Evolutionary conservation across 768 basidiomycete species (phyloP).

Genomic region (Mycena galopus): DNA sequence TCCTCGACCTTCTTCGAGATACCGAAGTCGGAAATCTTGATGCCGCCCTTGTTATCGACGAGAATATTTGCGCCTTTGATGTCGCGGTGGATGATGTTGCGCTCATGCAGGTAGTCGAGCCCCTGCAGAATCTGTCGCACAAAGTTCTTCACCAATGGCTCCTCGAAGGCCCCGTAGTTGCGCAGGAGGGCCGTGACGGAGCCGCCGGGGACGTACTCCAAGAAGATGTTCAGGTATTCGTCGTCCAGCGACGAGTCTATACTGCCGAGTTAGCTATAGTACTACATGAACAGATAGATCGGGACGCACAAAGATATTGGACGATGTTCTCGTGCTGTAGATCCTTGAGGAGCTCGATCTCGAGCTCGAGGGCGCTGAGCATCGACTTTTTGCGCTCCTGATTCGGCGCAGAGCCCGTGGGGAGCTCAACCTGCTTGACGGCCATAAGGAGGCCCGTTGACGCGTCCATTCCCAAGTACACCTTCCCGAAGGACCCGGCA

Average conservation of each 20-base stretch:
- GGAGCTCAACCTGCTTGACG: constrained; percentile 96
- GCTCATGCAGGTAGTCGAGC: constrained; percentile 90
- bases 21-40: constrained; percentile 97
- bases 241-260: constrained; percentile 95
- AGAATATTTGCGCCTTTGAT: constrained; percentile 99
- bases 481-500: constrained; percentile 94
- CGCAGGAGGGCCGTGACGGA: constrained; percentile 91
- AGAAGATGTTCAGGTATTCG: constrained; percentile 93
- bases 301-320: constrained; percentile 90
- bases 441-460: constrained; percentile 93
- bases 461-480: constrained; percentile 96
- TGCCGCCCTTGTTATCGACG: constrained; percentile 96
- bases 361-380: constrained; percentile 91
- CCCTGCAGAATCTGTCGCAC: constrained; percentile 93
- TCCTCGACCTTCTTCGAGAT: constrained; percentile 98
- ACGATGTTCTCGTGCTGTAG: constrained; percentile 97
- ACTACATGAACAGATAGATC: neutral
- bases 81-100: constrained; percentile 96
- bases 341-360: constrained; percentile 94
- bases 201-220: constrained; percentile 97
- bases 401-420: constrained; percentile 84
- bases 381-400: constrained; percentile 95
- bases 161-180: constrained; percentile 96
- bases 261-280: neutral
- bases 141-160: constrained; percentile 91